Percentiles rank a stretch among this genome's conserved stretches.
These are phyloP conservation scores for Aegilops speltoides DNA, from an alignment of 176 grass and related monocot species.

Conservation along the genomic window DNA sequence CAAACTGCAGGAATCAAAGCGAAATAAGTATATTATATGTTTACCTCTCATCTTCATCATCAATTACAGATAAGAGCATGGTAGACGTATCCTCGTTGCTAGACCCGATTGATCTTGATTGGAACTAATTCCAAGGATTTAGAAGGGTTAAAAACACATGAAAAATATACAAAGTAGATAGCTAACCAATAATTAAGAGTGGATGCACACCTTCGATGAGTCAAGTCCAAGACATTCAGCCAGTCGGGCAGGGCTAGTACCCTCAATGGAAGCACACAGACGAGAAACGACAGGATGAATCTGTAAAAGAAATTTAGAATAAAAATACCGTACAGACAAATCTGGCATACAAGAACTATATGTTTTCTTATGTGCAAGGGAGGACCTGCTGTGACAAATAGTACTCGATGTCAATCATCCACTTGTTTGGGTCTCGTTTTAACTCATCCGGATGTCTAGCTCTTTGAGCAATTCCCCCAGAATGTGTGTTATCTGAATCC, in stretches of 20 bases:
- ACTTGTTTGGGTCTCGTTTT: conserved; percentile 64
- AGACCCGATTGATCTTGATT: conserved; percentile 60
- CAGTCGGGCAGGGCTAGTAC: conserved; percentile 89
- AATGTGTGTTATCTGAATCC: conserved; percentile 54
- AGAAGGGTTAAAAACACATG: conserved; percentile 33
- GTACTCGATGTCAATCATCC: conserved; percentile 95
- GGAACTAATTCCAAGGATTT: conserved; percentile 55
- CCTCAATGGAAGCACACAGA: conserved; percentile 95
- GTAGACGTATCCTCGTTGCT: conserved; percentile 67
- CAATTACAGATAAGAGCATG: conserved; percentile 66
- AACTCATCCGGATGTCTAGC: conserved; percentile 95
- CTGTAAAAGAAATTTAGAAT: conserved; percentile 53
- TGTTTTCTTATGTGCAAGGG: conserved; percentile 13
- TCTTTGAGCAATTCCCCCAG: conserved; percentile 87
- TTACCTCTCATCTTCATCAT: conserved; percentile 82
- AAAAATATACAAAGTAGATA: conserved; percentile 12
- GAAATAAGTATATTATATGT: conserved; percentile 26
- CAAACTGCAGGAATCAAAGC: neutral
- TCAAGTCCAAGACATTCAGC: conserved; percentile 98
- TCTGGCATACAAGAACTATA: neutral
- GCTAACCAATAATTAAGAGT: neutral
- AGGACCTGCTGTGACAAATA: conserved; percentile 94
- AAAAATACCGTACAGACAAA: neutral
- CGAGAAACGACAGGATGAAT: conserved; percentile 99
- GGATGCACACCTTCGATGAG: conserved; percentile 72